Evolutionary conservation across 2,329 filamentous ascomycete genomes (phyloP).

Genomic region (Cordyceps pruinosa): DNA sequence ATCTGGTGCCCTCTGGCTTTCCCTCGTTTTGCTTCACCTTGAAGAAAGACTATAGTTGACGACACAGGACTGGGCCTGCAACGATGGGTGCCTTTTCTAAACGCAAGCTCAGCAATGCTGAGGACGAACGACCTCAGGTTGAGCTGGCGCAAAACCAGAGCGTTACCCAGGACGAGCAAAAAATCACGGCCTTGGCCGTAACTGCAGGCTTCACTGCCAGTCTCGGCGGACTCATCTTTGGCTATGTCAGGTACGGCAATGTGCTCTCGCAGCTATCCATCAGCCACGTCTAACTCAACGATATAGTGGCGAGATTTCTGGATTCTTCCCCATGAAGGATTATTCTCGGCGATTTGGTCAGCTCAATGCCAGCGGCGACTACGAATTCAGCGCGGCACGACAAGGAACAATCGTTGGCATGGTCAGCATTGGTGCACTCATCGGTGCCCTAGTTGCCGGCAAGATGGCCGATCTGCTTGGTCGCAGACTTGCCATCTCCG

Average conservation of each 20-base stretch:
- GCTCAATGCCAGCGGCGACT: constrained; percentile 28
- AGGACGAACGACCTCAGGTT: constrained; percentile 7
- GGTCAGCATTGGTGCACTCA: constrained; percentile 52
- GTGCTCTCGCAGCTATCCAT: background rate
- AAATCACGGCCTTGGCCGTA: constrained; percentile 35
- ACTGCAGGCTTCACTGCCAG: constrained; percentile 45
- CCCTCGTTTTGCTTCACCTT: background rate
- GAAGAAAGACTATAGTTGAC: background rate
- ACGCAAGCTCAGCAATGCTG: constrained; percentile 3
- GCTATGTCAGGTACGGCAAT: constrained; percentile 43
- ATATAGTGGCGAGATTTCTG: constrained; percentile 50
- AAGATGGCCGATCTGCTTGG: constrained; percentile 56
- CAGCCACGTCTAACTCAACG: background rate
- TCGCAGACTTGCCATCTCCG: constrained; percentile 55
- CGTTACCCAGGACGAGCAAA: constrained; percentile 18
- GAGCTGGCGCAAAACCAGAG: constrained; percentile 18
- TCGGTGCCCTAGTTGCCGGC: constrained; percentile 52
- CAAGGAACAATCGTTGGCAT: constrained; percentile 59
- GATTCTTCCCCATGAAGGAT: constrained; percentile 55
- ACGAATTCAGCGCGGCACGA: constrained; percentile 49
- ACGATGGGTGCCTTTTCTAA: constrained; percentile 9
- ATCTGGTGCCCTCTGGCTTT: background rate
- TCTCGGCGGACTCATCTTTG: constrained; percentile 52
- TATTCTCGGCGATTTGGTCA: constrained; percentile 49
- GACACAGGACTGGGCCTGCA: background rate